Evolutionary conservation across 2,329 filamentous ascomycete genomes (phyloP), one percentile per base, ranked within the genome.

Genomic region (Cordyceps farinosa): DNA sequence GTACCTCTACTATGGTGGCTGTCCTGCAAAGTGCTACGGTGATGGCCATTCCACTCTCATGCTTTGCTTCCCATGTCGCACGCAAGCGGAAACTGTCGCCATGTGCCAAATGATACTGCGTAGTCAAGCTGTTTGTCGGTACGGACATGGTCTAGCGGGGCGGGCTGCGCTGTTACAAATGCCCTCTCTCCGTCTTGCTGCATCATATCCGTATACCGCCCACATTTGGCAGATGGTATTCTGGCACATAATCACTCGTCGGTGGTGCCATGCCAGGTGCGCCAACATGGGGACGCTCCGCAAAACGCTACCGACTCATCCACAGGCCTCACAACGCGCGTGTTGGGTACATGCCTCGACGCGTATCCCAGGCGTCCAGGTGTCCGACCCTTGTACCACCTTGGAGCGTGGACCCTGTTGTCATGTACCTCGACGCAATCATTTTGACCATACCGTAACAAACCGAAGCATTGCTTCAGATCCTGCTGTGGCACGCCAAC

Each of bases 11-110:
- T 22, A 52, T 52, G 48, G 29, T 52, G 32, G 29, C 48, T 52
- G n/a, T n/a, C n/a, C n/a, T n/a, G n/a, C n/a, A n/a, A n/a, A n/a
- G n/a, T n/a, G n/a, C n/a, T n/a, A n/a, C n/a, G n/a, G n/a, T n/a
- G n/a, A n/a, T n/a, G n/a, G n/a, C n/a, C n/a, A n/a, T n/a, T n/a
- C 30, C 34, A 34, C 50, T 52, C 50, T 52, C 30, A 52, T 52
- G 34, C 50, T 52, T 52, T 52, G 30, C 50, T 52, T 52, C 50
- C 50, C 15, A 22, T 52, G 30, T 52, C 50, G 50, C 50, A 52
- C 50, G n/a, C 17, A 52, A 52, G 50, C 50, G 50, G 22, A 13
- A 52, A 52, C 36, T 52, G 50, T 27, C 50, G 50, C 50, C 17
- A 52, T 52, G 50, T 52, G 32, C 50, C 34, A 30, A 52, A 52